Percentiles rank a stretch among this genome's conserved stretches.
Conservation (phyloP, 805 yeast genomes). For the Candida boidinii region DNA sequence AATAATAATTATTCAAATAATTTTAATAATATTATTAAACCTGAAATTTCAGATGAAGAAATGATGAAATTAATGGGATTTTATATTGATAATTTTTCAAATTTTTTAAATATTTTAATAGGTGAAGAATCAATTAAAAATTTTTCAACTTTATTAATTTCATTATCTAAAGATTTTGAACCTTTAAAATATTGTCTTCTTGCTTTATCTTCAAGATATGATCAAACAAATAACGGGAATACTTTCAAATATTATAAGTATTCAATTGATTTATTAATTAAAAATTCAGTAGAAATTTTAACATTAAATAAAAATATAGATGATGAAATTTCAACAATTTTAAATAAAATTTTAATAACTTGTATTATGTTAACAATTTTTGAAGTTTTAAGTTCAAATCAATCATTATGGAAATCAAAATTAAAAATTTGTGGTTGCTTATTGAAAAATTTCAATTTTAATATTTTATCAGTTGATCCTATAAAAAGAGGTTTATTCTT, state of each 20-base stretch:
- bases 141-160: slow-evolving; percentile 24
- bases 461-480: slow-evolving; percentile 26
- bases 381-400: slow-evolving; percentile 32
- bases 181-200: slow-evolving; percentile 18
- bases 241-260: slow-evolving; percentile 21
- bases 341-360: too few species aligned
- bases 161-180: slow-evolving; percentile 29
- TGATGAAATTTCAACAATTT: slow-evolving; percentile 20
- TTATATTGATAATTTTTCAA: slow-evolving; percentile 29
- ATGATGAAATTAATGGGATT: slow-evolving; percentile 7
- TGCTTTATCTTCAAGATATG: slow-evolving; percentile 20
- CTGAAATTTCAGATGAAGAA: slow-evolving; percentile 23
- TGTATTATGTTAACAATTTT: slow-evolving; percentile 34
- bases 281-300: slow-evolving; percentile 12
- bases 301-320: slow-evolving; percentile 17
- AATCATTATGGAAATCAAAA: slow-evolving; percentile 30
- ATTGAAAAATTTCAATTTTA: slow-evolving; percentile 28
- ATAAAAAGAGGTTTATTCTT: slow-evolving; percentile 33
- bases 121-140: slow-evolving; percentile 20
- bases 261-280: slow-evolving; percentile 21
- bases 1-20: too few species aligned
- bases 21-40: too few species aligned
- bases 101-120: slow-evolving; percentile 6
- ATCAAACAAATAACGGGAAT: slow-evolving; percentile 14
- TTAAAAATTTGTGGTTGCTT: slow-evolving; percentile 30